A percentile compares a stretch with the other conserved stretches of the same genome.
These are phyloP conservation scores for Ceratocystis cubensis DNA, from an alignment of 2,329 filamentous ascomycete genomes.

Conservation along the genomic window DNA sequence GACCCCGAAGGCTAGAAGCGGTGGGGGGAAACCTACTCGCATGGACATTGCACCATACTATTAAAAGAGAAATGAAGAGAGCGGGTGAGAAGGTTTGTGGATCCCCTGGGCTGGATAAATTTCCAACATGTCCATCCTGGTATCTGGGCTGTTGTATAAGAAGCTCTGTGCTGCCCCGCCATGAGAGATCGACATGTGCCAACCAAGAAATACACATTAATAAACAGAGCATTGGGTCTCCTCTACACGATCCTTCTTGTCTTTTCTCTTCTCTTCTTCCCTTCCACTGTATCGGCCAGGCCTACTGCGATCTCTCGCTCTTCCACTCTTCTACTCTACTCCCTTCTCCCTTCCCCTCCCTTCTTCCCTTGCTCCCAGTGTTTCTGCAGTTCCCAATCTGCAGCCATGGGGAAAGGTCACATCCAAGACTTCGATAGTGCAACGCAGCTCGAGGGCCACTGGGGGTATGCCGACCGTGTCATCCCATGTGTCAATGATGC, in stretches of 20 bases:
- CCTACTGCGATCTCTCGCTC: not conserved
- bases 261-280: not conserved
- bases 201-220: conserved; percentile 1
- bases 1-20: not conserved
- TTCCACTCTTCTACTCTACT: not conserved
- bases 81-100: conserved; percentile 12
- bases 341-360: not conserved
- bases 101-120: conserved; percentile 6
- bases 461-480: conserved; percentile 37
- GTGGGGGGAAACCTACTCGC: not conserved
- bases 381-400: not conserved
- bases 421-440: conserved; percentile 34
- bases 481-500: conserved; percentile 36
- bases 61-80: not conserved
- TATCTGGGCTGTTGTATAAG: not conserved
- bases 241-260: not conserved
- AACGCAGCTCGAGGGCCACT: conserved; percentile 31
- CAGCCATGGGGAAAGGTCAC: conserved; percentile 25
- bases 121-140: no score
- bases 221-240: not conserved
- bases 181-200: conserved; percentile 4
- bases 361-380: not conserved
- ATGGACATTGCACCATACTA: not conserved
- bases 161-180: not conserved
- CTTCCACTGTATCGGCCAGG: not conserved